These are phyloP conservation scores for Phaeosphaeriaceae sp. DNA, from an alignment of 2,329 filamentous ascomycete species.

Conservation along the genomic window DNA sequence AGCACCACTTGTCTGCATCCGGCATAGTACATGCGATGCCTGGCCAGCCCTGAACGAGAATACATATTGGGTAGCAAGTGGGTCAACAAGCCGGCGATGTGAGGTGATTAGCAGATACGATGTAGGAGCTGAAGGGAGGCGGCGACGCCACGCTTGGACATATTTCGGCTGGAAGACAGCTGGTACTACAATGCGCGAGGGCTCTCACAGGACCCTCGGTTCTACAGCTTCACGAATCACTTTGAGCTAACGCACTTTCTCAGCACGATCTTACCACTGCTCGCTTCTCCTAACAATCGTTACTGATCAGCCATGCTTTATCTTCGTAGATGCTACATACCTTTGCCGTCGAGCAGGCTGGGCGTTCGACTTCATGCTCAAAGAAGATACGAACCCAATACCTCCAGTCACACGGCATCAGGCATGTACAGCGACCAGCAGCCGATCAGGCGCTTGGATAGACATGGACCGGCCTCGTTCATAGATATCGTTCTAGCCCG, in stretches of 20 bases:
- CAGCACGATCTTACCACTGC: not conserved
- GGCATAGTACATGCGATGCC: slow-evolving; percentile 3
- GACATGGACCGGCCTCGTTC: not conserved
- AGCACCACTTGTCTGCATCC: slow-evolving; percentile 11
- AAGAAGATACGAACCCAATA: not conserved
- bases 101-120: slow-evolving; percentile 12
- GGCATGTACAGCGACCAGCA: not conserved
- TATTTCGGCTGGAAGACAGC: not conserved
- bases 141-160: not conserved
- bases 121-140: not conserved
- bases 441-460: not conserved
- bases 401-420: not conserved
- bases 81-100: slow-evolving; percentile 7
- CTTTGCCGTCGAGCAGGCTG: not conserved
- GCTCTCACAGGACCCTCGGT: not conserved
- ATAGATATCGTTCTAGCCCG: slow-evolving; percentile 6
- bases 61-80: slow-evolving; percentile 13
- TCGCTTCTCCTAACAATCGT: not conserved
- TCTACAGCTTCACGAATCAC: not conserved
- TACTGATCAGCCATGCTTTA: not conserved
- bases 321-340: not conserved
- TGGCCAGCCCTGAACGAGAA: slow-evolving; percentile 9
- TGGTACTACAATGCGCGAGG: not conserved
- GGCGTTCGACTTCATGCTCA: not conserved
- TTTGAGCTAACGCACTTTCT: not conserved